These are phyloP conservation scores for Oryza glumipatula DNA, from an alignment of 176 grass and related monocot species.

Conservation along the genomic window DNA sequence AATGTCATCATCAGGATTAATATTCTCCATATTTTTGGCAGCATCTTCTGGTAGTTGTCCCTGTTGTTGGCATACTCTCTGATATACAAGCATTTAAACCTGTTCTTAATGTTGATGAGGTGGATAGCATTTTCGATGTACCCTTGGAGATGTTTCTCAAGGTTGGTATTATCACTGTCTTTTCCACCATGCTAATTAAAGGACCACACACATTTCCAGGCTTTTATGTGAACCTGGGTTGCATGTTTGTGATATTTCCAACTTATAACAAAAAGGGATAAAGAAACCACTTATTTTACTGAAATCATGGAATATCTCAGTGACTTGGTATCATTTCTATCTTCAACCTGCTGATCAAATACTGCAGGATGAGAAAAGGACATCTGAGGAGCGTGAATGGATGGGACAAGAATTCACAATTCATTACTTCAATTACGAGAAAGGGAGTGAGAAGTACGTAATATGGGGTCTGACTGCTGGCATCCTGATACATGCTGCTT, in stretches of 20 bases:
- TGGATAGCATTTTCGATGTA: conserved; percentile 66
- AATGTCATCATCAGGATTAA: not conserved
- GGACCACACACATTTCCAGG: not conserved
- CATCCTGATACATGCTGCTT: conserved; percentile 73
- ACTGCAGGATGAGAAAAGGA: conserved; percentile 55
- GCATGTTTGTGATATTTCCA: not conserved
- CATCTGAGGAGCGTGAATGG: conserved; percentile 65
- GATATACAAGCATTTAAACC: conserved; percentile 59
- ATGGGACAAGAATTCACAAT: conserved; percentile 64
- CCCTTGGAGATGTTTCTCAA: conserved; percentile 82
- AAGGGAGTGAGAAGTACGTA: conserved; percentile 46
- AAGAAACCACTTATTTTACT: not conserved
- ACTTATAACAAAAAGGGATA: not conserved
- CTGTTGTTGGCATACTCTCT: conserved; percentile 64
- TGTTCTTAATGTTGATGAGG: conserved; percentile 53
- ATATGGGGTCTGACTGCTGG: conserved; percentile 75
- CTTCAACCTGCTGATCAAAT: not conserved
- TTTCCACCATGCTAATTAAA: conserved; percentile 21
- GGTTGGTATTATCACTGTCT: conserved; percentile 38
- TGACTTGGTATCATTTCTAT: not conserved
- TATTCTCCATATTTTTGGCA: conserved; percentile 40
- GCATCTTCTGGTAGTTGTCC: conserved; percentile 79
- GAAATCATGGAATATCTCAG: not conserved
- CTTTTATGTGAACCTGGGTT: not conserved
- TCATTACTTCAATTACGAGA: conserved; percentile 57